Evolutionary conservation across 1,284 basidiomycete genomes (phyloP).

Genomic region (Pseudomicrostroma phylloplanum): DNA sequence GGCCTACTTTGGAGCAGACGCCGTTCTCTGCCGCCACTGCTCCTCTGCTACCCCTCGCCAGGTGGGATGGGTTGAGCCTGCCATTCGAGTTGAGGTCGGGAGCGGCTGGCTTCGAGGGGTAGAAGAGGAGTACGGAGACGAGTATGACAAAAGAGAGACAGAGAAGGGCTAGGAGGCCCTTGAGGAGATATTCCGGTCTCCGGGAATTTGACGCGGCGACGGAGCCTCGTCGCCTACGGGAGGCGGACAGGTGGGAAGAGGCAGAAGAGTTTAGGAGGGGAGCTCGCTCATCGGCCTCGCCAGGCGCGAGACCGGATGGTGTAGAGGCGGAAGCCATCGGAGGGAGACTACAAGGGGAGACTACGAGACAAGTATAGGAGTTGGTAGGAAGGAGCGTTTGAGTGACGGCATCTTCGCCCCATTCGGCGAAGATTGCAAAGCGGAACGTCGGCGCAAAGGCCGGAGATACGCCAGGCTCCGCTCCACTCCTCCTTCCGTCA

Average conservation of each 20-base stretch:
- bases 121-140: background rate
- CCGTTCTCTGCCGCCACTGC: conserved; percentile 36
- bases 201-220: background rate
- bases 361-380: too few species aligned
- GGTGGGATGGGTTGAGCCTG: conserved; percentile 23
- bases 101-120: background rate
- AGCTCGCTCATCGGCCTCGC: background rate
- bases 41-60: conserved; percentile 24
- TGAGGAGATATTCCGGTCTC: too few species aligned
- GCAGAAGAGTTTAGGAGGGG: background rate
- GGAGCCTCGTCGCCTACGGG: background rate
- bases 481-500: background rate
- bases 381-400: too few species aligned
- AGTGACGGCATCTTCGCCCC: too few species aligned
- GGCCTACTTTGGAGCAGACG: conserved; percentile 27
- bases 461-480: too few species aligned
- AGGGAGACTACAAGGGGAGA: background rate
- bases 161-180: background rate
- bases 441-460: too few species aligned
- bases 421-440: too few species aligned
- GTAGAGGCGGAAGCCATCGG: background rate
- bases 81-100: conserved; percentile 17
- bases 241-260: background rate
- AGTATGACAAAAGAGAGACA: background rate
- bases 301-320: background rate